phyloP scores from a whole-genome alignment of 2,329 filamentous ascomycete species.

The Leptographium lundbergii region DNA sequence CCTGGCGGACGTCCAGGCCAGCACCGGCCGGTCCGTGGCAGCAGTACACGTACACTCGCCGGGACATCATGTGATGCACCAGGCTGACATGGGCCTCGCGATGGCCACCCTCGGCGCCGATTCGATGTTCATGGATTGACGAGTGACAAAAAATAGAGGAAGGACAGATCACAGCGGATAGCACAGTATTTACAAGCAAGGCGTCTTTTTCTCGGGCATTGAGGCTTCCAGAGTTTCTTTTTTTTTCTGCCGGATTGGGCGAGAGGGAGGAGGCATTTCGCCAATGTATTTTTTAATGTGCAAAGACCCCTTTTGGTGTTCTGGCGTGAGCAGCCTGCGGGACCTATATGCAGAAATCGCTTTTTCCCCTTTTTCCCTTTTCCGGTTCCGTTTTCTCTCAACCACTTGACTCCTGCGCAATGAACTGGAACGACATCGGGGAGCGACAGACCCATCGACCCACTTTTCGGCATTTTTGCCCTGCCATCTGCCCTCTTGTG shows the following conservation, averaged over 20 bases:
- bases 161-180: neutral
- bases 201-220: neutral
- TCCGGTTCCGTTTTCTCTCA: too few relatives aligned
- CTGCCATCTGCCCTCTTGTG: neutral
- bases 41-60: conserved; percentile 22
- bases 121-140: conserved; percentile 38
- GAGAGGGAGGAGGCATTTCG: neutral
- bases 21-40: conserved; percentile 14
- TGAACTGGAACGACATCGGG: too few relatives aligned
- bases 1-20: neutral
- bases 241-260: neutral
- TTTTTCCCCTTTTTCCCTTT: neutral
- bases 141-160: neutral
- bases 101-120: conserved; percentile 33
- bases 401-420: too few relatives aligned
- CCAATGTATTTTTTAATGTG: neutral
- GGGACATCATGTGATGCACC: conserved; percentile 8
- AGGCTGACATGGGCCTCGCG: conserved; percentile 28
- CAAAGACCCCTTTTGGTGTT: neutral
- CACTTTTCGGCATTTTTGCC: neutral
- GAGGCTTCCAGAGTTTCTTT: neutral
- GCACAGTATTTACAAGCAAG: neutral
- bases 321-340: neutral
- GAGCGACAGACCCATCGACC: neutral
- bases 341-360: neutral